Evolutionary conservation across 2,329 filamentous ascomycete genomes (phyloP).

Genomic region (Nigrograna mackinnonii): DNA sequence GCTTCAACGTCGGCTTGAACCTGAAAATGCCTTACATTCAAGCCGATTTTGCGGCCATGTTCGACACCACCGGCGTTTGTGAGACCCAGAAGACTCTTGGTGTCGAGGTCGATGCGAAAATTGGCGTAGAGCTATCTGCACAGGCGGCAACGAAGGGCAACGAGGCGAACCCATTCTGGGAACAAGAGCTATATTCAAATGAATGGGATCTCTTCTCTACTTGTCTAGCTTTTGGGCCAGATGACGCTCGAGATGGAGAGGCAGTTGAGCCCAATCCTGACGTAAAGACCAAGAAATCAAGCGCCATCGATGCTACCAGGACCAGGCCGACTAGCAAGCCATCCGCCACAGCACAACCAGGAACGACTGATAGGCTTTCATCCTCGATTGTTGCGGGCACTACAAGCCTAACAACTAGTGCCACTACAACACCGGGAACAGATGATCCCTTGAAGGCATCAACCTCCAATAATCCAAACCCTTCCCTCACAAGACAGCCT

Average conservation of each 20-base stretch:
- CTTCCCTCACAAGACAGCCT: too few relatives aligned
- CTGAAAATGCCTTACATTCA: conserved; percentile 19
- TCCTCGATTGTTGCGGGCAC: too few relatives aligned
- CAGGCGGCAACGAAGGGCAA: conserved; percentile 15
- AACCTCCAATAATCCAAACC: too few relatives aligned
- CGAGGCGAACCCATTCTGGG: conserved; percentile 17
- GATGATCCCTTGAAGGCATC: too few relatives aligned
- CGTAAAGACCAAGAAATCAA: too few relatives aligned
- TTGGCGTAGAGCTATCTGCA: conserved; percentile 16
- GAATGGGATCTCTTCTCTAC: conserved; percentile 14
- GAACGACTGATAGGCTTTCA: too few relatives aligned
- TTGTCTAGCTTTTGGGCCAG: conserved; percentile 16
- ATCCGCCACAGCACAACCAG: too few relatives aligned
- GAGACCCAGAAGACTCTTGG: conserved; percentile 15
- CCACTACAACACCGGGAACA: too few relatives aligned
- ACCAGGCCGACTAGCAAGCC: too few relatives aligned
- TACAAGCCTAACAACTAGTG: too few relatives aligned
- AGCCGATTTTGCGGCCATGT: conserved; percentile 19
- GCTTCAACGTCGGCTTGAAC: conserved; percentile 14
- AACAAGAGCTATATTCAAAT: conserved; percentile 12
- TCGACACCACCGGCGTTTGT: conserved; percentile 14
- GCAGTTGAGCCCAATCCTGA: neutral
- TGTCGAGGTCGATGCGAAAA: conserved; percentile 14
- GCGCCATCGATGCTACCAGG: too few relatives aligned
- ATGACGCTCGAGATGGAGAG: conserved; percentile 6